Base-by-base conservation (phyloP, 257 asterid genomes). In the Scutellaria minor region DNA sequence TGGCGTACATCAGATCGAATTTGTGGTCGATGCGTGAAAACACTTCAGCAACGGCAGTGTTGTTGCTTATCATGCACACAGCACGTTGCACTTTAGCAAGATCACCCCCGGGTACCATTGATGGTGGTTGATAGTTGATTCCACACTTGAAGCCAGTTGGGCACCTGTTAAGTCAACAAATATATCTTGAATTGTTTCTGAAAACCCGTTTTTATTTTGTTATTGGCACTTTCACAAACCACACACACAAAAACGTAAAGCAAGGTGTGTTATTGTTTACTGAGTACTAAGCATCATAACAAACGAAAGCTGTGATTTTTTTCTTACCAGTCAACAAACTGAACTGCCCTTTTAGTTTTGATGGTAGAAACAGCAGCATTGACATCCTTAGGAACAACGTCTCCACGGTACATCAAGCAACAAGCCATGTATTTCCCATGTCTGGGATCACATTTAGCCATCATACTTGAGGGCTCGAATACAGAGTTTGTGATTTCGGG, bases 371-470 rank as follows among this genome's bases (percentile, higher is more conserved):
- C 96, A 51, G 97, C 97, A 72, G 96, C 97, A 68, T 90, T 90
- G 71, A 90, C 97, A 87, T 90, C 97, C 83, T 90, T 90, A 48
- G 97, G 97, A 31, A 88, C 96, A 41, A 90, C 96, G 41, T 90
- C 96, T 39, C 97, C 97, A 48, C 97, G 97, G 78, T 88, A 87
- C 97, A 90, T 91, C 88, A 91, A 79, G 60, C 97, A 89, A 83
- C 97, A 92, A n/a, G 97, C 97, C 97, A 92, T 92, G 80, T 89
- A 92, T 56, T 91, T 91, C 56, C 96, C 96, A 37, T 91, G 97
- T 79, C 97, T 91, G 0, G 97, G 97, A 63, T 92, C 97, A 76
- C 98, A 92, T 64, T 92, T 92, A 9, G 96, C 96, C 98, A 92
- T 92, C 98, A 92, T 92, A 77, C 96, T 92, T 4, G 96, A 84